Evolutionary conservation across 371 early-diverging fungal genomes (phyloP).

Genomic region (Globomyces sp.): DNA sequence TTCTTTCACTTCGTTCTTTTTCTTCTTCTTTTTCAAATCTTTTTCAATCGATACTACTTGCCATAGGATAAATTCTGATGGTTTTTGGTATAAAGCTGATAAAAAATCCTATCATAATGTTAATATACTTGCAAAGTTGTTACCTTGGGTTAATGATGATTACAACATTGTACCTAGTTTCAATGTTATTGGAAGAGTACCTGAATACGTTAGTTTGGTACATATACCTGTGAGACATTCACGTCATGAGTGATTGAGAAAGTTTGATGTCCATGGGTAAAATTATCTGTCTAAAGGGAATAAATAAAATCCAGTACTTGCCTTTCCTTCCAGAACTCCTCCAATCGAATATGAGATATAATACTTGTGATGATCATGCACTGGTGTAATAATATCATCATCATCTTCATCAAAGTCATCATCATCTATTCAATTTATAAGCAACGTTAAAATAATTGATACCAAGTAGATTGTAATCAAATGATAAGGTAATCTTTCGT

Average conservation of each 20-base stretch:
- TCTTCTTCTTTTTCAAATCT: constrained; percentile 4
- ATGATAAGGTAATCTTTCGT: too few relatives aligned
- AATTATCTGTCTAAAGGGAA: not conserved
- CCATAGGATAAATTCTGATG: constrained; percentile 17
- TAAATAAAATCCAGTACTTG: not conserved
- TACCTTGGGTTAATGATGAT: too few relatives aligned
- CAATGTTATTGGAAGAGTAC: too few relatives aligned
- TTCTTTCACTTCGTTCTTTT: not conserved
- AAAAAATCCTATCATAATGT: constrained; percentile 1
- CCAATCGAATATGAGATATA: constrained; percentile 10
- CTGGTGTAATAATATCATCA: too few relatives aligned
- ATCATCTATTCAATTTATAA: too few relatives aligned
- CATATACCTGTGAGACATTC: not conserved
- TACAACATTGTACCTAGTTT: too few relatives aligned
- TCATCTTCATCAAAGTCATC: too few relatives aligned
- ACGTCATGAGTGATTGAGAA: constrained; percentile 10
- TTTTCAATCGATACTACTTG: not conserved
- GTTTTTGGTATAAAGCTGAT: constrained; percentile 10
- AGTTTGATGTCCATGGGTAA: not conserved
- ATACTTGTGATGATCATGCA: constrained; percentile 1
- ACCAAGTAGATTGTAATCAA: too few relatives aligned
- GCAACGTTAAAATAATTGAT: too few relatives aligned
- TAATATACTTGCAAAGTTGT: not conserved
- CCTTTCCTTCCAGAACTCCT: constrained; percentile 7
- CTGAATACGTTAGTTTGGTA: too few relatives aligned